These are phyloP conservation scores for Ganoderma leucocontextum DNA, from an alignment of 1,284 basidiomycete genomes.

Conservation along the genomic window DNA sequence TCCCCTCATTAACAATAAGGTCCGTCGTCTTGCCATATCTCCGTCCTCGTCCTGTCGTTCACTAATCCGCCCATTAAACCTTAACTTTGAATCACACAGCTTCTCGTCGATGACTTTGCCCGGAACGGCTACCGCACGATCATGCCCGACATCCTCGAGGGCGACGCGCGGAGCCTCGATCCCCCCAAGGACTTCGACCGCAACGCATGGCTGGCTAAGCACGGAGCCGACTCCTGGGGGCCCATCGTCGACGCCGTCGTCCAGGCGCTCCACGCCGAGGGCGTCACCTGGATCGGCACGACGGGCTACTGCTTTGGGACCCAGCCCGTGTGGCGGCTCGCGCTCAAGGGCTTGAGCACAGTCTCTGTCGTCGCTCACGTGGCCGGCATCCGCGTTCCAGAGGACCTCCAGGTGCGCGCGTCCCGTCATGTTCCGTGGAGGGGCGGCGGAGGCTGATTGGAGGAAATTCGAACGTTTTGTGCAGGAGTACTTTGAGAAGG, in stretches of 20 bases:
- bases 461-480: constrained; percentile 38
- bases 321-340: constrained; percentile 64
- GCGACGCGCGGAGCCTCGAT: constrained; percentile 57
- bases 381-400: constrained; percentile 68
- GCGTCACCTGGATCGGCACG: constrained; percentile 65
- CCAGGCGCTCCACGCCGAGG: constrained; percentile 60
- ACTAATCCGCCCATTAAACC: neutral
- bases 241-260: constrained; percentile 66
- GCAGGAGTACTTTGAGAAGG: constrained; percentile 54
- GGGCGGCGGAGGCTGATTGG: neutral
- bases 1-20: constrained; percentile 61
- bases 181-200: constrained; percentile 49
- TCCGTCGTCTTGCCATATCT: constrained; percentile 29
- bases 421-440: neutral
- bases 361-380: constrained; percentile 72
- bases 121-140: constrained; percentile 74
- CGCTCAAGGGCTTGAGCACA: constrained; percentile 64
- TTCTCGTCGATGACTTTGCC: constrained; percentile 78
- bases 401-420: constrained; percentile 61
- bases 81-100: constrained; percentile 43
- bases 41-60: neutral
- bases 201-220: constrained; percentile 56
- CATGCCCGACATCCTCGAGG: constrained; percentile 66
- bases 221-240: constrained; percentile 56
- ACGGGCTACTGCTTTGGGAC: constrained; percentile 80